Conservation (phyloP, 176 grass and related monocot species). For the Canna indica region DNA sequence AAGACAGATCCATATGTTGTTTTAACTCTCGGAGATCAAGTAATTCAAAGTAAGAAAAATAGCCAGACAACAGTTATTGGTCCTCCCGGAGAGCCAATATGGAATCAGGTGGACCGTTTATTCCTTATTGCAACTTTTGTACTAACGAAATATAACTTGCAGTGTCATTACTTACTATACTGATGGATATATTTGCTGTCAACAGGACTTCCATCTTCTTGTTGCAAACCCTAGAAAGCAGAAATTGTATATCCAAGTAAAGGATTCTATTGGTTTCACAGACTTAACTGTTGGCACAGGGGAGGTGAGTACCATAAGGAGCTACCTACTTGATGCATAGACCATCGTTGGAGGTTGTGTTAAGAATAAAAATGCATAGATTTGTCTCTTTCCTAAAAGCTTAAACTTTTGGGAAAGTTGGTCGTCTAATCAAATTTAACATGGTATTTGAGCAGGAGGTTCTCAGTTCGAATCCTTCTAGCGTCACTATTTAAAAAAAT, state of each 20-base stretch:
- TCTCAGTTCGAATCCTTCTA: too few species aligned
- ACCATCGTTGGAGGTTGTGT: neutral
- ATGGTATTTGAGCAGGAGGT: too few species aligned
- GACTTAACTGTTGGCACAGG: conserved; percentile 70
- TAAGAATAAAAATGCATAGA: too few species aligned
- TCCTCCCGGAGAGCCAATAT: conserved; percentile 75
- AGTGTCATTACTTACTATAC: neutral
- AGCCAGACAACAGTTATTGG: conserved; percentile 94
- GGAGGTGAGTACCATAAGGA: conserved; percentile 37
- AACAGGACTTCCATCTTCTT: conserved; percentile 87
- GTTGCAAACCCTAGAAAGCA: conserved; percentile 71
- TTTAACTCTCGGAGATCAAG: conserved; percentile 79
- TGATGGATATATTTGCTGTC: conserved; percentile 12
- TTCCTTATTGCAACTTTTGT: neutral
- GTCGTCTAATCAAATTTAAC: too few species aligned
- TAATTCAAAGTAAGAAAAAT: conserved; percentile 96
- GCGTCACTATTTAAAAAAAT: too few species aligned
- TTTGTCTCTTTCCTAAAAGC: too few species aligned
- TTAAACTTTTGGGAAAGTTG: too few species aligned
- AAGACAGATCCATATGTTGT: conserved; percentile 97
- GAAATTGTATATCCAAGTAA: conserved; percentile 69
- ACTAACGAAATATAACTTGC: neutral
- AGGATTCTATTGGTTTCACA: conserved; percentile 70
- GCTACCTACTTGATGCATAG: neutral
- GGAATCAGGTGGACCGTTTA: conserved; percentile 76